phyloP scores from a whole-genome alignment of 2,329 filamentous ascomycete genomes.

The Malbranchea zuffiana region DNA sequence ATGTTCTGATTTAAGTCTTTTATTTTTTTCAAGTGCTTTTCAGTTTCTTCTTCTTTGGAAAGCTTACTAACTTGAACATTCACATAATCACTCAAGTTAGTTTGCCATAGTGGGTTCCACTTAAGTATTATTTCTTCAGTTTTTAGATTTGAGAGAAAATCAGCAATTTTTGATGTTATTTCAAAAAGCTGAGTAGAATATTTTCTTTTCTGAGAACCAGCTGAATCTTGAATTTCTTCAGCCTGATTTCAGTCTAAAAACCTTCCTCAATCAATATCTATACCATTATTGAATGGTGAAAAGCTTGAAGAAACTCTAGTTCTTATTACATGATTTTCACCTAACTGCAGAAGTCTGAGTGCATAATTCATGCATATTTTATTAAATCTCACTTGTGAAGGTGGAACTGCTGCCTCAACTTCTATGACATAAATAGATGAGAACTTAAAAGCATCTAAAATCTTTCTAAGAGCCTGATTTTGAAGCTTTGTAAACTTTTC shows the following conservation, averaged over 20 bases:
- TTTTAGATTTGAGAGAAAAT: background rate
- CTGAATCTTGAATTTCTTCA: background rate
- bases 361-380: slow-evolving; percentile 4
- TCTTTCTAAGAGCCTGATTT: slow-evolving; percentile 8
- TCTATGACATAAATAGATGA: slow-evolving; percentile 4
- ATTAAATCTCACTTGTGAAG: slow-evolving; percentile 4
- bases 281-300: slow-evolving; percentile 1
- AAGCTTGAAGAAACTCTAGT: background rate
- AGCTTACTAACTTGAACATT: background rate
- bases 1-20: too few relatives aligned
- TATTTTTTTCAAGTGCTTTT: too few relatives aligned
- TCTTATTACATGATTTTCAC: slow-evolving; percentile 2
- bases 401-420: slow-evolving; percentile 5
- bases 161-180: background rate
- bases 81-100: background rate
- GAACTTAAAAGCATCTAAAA: slow-evolving; percentile 6
- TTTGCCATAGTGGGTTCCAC: background rate
- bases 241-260: slow-evolving; percentile 6
- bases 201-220: background rate
- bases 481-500: slow-evolving; percentile 8
- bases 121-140: slow-evolving; percentile 1
- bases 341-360: background rate
- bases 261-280: slow-evolving; percentile 3
- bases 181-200: slow-evolving; percentile 2
- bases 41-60: too few relatives aligned